These are phyloP conservation scores for Pleurotus cornucopiae DNA, from an alignment of 768 basidiomycete species.

Conservation along the genomic window DNA sequence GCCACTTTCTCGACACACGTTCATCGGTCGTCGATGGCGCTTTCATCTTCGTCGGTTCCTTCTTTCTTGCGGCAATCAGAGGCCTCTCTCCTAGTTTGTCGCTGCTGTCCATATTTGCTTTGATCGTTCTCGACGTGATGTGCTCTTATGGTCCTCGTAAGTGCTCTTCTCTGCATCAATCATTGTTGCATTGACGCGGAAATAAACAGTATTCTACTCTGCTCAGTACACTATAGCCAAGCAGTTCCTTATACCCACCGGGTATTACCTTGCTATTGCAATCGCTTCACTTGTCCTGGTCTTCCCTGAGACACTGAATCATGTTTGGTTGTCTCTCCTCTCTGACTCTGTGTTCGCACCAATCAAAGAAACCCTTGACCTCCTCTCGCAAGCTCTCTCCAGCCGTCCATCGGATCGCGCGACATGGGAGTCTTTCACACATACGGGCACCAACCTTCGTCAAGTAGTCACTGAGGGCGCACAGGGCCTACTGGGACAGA, in stretches of 20 bases:
- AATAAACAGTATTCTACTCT: slow-evolving; percentile 30
- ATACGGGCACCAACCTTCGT: slow-evolving; percentile 21
- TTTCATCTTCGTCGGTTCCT: slow-evolving; percentile 40
- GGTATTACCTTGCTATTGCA: slow-evolving; percentile 37
- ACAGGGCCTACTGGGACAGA: slow-evolving; percentile 28
- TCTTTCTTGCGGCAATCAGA: slow-evolving; percentile 30
- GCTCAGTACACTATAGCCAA: slow-evolving; percentile 36
- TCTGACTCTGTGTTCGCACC: slow-evolving; percentile 13
- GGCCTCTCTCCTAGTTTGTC: slow-evolving; percentile 35
- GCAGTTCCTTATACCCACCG: slow-evolving; percentile 32
- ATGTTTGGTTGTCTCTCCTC: slow-evolving; percentile 13
- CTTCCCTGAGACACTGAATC: slow-evolving; percentile 41
- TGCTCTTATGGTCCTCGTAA: slow-evolving; percentile 22
- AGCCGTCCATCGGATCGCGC: slow-evolving; percentile 29
- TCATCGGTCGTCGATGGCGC: slow-evolving; percentile 40
- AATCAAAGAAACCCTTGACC: slow-evolving; percentile 23
- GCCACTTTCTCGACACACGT: slow-evolving; percentile 37
- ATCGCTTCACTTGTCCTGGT: slow-evolving; percentile 31
- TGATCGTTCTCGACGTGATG: slow-evolving; percentile 39
- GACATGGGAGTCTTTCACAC: slow-evolving; percentile 25
- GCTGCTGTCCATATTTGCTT: slow-evolving; percentile 36
- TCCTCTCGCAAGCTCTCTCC: slow-evolving; percentile 29
- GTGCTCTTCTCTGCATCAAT: neutral
- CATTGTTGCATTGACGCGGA: neutral
- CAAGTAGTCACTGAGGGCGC: slow-evolving; percentile 24